Base-by-base conservation (phyloP, 1,139 yeast genomes). In the Scheffersomyces lignicola region DNA sequence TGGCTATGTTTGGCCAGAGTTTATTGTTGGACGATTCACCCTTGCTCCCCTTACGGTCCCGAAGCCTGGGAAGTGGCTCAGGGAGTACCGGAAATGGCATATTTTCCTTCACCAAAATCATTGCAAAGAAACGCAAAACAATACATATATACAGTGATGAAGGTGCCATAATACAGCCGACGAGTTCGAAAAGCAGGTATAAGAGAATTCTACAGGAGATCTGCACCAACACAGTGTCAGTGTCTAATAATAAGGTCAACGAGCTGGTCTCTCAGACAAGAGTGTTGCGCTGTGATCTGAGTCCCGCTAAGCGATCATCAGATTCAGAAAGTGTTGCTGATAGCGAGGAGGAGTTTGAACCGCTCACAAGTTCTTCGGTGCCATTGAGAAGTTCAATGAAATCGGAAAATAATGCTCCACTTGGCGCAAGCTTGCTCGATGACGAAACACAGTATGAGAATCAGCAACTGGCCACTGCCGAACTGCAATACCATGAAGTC, bases 281-380 rank as follows among this genome's bases (percentile, higher is more conserved):
- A n/a, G n/a, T n/a, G n/a, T n/a, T n/a, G n/a, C n/a, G n/a, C n/a
- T n/a, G n/a, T n/a, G n/a, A n/a, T n/a, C n/a, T n/a, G n/a, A 23
- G 26, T n/a, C 28, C 28, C 7, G 7, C 28, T 25, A 20, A 20
- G 23, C 8, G 23, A 20, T 20, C n/a, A 20, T 20, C 23, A 20
- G 29, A 15, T 7, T 31, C 36, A 8, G 43, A 43, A 12, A 14
- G 24, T 23, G 35, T 45, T 10, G 45, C 40, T 14, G 50, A 45
- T 31, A 45, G 50, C 27, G 50, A 45, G 33, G 50, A 43, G 5
- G 50, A 45, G 32, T 13, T 35, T 7, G 33, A 38, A 2, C 15
- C 22, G 16, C 31, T 38, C 17, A 33, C 32, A 13, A 33, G 36
- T 17, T 33, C 36, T 13, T 7, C 29, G 2, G 7, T 29, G 6